phyloP scores from a whole-genome alignment of 306 rosid genomes.

The Rosa persica region DNA sequence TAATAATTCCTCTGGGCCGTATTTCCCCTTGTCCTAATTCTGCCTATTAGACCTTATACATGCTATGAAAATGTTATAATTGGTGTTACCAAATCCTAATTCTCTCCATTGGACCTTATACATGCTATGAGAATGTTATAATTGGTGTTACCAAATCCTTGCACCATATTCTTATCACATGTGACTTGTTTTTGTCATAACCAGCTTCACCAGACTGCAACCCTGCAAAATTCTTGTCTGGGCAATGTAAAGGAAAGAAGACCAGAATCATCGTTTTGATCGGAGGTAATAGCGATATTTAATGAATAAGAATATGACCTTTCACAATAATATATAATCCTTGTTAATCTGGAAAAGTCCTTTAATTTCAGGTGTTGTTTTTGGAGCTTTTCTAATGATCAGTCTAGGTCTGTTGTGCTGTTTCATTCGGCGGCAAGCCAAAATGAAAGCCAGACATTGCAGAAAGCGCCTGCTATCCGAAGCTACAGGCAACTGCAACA shows the following conservation, averaged over 20 bases:
- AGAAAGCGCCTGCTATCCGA: conserved; percentile 72
- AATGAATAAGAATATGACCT: not conserved
- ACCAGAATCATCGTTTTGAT: conserved; percentile 56
- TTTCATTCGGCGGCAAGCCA: conserved; percentile 55
- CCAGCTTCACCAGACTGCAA: conserved; percentile 55
- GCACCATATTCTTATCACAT: not conserved
- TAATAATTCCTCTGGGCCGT: no score
- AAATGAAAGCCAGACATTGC: conserved; percentile 50
- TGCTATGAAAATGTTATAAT: no score
- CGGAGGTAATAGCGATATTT: conserved; percentile 52
- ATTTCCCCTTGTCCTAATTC: no score
- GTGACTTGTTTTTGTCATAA: conserved; percentile 27
- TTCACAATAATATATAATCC: not conserved
- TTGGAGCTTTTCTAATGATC: conserved; percentile 50
- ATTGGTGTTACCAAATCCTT: not conserved
- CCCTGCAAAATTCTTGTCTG: conserved; percentile 56
- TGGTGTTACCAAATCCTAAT: no score
- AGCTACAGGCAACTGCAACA: conserved; percentile 68
- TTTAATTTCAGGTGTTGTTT: conserved; percentile 43
- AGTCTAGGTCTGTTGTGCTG: conserved; percentile 52
- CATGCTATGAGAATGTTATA: no score
- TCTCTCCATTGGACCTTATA: no score
- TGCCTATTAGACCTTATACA: no score
- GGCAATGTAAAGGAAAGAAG: conserved; percentile 64
- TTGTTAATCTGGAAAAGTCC: not conserved